Evolutionary conservation across 2,329 filamentous ascomycete species (phyloP), one percentile per base, ranked within the genome.

Genomic region (Elsinoe batatas): DNA sequence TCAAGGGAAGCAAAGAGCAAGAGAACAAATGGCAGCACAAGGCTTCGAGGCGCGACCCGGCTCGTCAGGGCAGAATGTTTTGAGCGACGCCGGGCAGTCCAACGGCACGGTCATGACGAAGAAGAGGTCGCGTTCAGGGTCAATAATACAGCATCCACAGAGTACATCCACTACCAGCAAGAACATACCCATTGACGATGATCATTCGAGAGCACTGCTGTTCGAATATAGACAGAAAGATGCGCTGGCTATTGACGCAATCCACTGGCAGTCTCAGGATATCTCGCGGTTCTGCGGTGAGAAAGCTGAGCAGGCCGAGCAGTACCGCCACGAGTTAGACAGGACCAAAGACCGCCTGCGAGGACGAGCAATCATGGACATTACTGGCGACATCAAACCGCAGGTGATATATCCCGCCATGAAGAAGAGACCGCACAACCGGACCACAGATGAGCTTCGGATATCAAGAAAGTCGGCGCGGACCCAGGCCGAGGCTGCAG

Each of bases 401-500:
- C 79, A 85, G 43, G 76, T 97, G 58, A 71, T 95, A 43, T 97
- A 97, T 72, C 91, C 91, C 18, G 74, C 76, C 37, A 81, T 87
- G 62, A 86, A 89, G 67, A 83, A 82, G 60, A 83, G 87, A 55
- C 84, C 87, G 0, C 91, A 89, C 36, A 85, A 85, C 63, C 82
- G 87, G 62, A 83, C 84, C 63, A 86, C 89, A 11, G 81, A 83
- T 32, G 77, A 84, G 58, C 71, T 95, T 50, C 87, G 85, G 60
- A 81, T 91, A 60, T 79, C 81, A 63, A 83, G 87, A 64, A 89
- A 89, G 68, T 89, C 95, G 61, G 80, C 91, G 74, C 80, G 82
- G 60, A 81, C 84, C 62, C 93, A 97, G 73, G 89, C 88, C 20
- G 91, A 97, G 63, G 87, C 91, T 67, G 79, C 88, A 54, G 93